Percentiles rank a stretch among this genome's conserved stretches.
Evolutionary conservation across 805 yeast genomes (phyloP).

Genomic region (Saccharomyces mikatae): DNA sequence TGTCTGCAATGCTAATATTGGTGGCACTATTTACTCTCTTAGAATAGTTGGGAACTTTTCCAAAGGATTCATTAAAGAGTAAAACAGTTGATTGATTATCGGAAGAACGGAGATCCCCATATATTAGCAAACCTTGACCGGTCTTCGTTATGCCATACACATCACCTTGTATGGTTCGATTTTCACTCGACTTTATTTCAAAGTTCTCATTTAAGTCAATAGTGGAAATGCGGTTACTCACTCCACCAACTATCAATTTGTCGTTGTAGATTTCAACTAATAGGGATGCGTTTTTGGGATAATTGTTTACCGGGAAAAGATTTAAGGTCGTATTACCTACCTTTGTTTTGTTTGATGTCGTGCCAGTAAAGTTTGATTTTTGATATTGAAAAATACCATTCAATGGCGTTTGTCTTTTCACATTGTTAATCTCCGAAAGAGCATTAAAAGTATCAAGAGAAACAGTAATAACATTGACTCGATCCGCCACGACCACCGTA

Average conservation of each 20-base stretch:
- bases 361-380: constrained; percentile 49
- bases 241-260: constrained; percentile 47
- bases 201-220: constrained; percentile 23
- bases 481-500: constrained; percentile 59
- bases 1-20: constrained; percentile 16
- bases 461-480: constrained; percentile 43
- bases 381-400: constrained; percentile 84
- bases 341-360: constrained; percentile 20
- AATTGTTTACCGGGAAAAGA: constrained; percentile 30
- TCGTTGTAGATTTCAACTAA: constrained; percentile 29
- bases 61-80: constrained; percentile 20
- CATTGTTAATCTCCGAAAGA: constrained; percentile 10
- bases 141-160: constrained; percentile 14
- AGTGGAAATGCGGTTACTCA: constrained; percentile 33
- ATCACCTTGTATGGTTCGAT: constrained; percentile 11
- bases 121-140: constrained; percentile 33
- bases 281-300: constrained; percentile 19
- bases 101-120: constrained; percentile 16
- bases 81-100: constrained; percentile 8
- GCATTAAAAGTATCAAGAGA: constrained; percentile 34
- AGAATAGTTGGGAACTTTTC: constrained; percentile 6
- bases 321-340: constrained; percentile 46
- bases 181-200: constrained; percentile 7
- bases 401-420: constrained; percentile 35
- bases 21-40: constrained; percentile 4